A percentile compares a stretch with the other conserved stretches of the same genome.
These are phyloP conservation scores for Biscogniauxia sp. DNA, from an alignment of 2,329 filamentous ascomycete genomes.

Conservation along the genomic window DNA sequence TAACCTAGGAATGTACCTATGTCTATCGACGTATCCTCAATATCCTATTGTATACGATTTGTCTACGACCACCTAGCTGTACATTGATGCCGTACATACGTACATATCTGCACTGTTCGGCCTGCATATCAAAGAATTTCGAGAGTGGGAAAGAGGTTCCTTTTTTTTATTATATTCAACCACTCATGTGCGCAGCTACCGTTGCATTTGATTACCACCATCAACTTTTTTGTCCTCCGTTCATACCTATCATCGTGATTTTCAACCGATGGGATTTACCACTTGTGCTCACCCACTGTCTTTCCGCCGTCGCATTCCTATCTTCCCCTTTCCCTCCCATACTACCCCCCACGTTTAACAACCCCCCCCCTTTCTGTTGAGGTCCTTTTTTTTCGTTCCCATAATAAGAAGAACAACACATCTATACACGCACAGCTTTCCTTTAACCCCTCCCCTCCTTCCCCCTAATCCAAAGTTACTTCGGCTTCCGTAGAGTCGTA, in stretches of 20 bases:
- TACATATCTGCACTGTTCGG: neutral
- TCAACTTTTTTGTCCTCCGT: conserved; percentile 6
- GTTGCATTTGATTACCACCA: conserved; percentile 32
- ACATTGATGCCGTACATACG: neutral
- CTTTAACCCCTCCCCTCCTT: neutral
- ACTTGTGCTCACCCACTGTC: neutral
- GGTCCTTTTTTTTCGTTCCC: neutral
- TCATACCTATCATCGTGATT: neutral
- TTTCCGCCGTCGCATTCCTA: conserved; percentile 2
- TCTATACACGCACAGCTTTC: neutral
- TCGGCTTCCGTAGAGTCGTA: neutral
- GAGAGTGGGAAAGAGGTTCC: neutral
- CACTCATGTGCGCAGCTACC: conserved; percentile 17
- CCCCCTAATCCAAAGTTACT: too few species aligned
- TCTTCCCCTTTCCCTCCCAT: conserved; percentile 5
- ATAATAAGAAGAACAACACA: neutral
- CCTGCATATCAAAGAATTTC: neutral
- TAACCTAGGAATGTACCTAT: too few species aligned
- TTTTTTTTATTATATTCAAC: conserved; percentile 2
- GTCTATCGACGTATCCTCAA: too few species aligned
- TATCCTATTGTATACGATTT: too few species aligned
- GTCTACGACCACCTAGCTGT: too few species aligned
- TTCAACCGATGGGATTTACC: neutral
- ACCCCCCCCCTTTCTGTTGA: neutral
- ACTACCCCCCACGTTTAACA: neutral